Percentiles rank a stretch among this genome's conserved stretches.
Evolutionary conservation across 352 stramenopile species (phyloP).

Genomic region (Phytophthora rubi): DNA sequence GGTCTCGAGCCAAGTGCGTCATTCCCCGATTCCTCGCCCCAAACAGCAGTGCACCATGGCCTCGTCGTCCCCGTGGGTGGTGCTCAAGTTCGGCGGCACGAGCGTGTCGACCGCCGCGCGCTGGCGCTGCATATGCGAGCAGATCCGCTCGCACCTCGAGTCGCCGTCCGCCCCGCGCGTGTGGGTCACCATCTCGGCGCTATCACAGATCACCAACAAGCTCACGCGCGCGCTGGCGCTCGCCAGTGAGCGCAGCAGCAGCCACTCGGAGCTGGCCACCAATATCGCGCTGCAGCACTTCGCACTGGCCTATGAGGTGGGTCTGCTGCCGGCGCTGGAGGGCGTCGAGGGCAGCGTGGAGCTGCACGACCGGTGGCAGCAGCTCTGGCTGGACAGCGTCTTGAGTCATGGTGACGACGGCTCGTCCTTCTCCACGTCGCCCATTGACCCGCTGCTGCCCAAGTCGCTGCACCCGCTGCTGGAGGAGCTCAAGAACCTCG

Average conservation of each 20-base stretch:
- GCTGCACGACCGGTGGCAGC: constrained; percentile 59
- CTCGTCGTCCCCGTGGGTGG: constrained; percentile 60
- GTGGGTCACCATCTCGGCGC: constrained; percentile 89
- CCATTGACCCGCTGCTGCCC: constrained; percentile 55
- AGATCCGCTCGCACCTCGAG: constrained; percentile 66
- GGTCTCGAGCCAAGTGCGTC: constrained; percentile 9
- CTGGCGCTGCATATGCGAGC: constrained; percentile 83
- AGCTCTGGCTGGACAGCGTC: constrained; percentile 67
- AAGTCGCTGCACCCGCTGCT: constrained; percentile 64
- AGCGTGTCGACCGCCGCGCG: constrained; percentile 82
- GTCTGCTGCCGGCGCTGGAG: constrained; percentile 56
- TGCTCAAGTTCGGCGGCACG: constrained; percentile 92
- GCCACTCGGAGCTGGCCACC: constrained; percentile 52
- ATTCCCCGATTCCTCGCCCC: constrained; percentile 24
- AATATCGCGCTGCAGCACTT: constrained; percentile 79
- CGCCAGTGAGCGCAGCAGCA: constrained; percentile 41
- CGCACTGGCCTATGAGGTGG: constrained; percentile 70
- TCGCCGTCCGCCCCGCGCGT: constrained; percentile 50
- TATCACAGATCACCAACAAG: constrained; percentile 90
- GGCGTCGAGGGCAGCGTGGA: constrained; percentile 50
- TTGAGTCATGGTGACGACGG: constrained; percentile 49
- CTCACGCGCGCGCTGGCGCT: constrained; percentile 66
- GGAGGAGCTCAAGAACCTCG: constrained; percentile 84
- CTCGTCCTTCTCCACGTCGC: constrained; percentile 50
- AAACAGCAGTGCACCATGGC: constrained; percentile 6